Percentiles rank a stretch among this genome's conserved stretches.
Conservation (phyloP, 2,329 filamentous ascomycete species). For the Plenodomus tracheiphilus region DNA sequence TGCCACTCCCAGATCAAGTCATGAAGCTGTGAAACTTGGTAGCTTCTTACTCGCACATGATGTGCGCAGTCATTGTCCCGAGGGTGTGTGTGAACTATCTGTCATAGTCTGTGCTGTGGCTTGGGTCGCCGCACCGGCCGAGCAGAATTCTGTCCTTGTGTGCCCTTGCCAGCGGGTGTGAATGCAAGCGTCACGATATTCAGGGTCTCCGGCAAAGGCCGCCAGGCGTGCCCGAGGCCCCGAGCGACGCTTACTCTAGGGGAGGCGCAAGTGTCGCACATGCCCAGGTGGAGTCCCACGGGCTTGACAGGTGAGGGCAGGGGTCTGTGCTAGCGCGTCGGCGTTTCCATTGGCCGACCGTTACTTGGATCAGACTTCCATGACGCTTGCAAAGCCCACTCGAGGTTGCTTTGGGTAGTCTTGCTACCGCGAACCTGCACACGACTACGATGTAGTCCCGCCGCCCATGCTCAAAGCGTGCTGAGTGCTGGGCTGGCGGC, state of each 20-base stretch:
- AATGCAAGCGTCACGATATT: conserved; percentile 16
- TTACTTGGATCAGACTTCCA: conserved; percentile 19
- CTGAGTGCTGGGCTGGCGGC: conserved; percentile 2
- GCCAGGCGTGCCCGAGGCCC: conserved; percentile 4
- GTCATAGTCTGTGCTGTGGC: conserved; percentile 2
- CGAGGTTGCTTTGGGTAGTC: conserved; percentile 6
- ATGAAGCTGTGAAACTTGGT: conserved; percentile 2
- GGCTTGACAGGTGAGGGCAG: conserved; percentile 7
- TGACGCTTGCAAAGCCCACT: conserved; percentile 29
- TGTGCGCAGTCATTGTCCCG: background rate
- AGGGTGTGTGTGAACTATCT: background rate
- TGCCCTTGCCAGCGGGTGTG: conserved; percentile 1
- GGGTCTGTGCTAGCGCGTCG: conserved; percentile 8
- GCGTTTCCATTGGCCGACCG: conserved; percentile 17
- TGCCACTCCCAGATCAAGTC: background rate
- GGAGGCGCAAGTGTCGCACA: conserved; percentile 11
- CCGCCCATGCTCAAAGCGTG: conserved; percentile 1
- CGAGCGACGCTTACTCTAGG: too few relatives aligned
- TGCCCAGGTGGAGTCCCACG: conserved; percentile 17
- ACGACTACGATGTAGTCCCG: conserved; percentile 7
- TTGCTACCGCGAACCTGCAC: background rate
- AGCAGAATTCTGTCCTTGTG: background rate
- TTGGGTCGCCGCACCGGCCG: background rate
- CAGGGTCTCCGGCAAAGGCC: conserved; percentile 9
- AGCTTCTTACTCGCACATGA: background rate